Conservation (phyloP, 306 rosid genomes). For the Rosa rugosa region DNA sequence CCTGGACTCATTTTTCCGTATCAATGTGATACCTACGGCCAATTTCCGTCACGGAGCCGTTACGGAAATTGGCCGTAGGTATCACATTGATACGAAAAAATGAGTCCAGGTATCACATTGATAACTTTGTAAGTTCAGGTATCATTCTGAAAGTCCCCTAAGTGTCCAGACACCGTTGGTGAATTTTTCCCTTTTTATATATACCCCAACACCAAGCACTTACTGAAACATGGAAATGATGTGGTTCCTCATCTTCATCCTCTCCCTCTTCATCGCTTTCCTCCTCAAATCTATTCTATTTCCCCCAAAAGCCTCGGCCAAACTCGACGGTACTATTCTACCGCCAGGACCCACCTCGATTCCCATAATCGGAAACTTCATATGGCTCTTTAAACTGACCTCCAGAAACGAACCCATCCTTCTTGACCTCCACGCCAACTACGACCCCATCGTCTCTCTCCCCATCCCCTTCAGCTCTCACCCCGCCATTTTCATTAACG, state of each 20-base stretch:
- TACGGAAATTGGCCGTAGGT: too few species aligned
- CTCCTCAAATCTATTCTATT: not conserved
- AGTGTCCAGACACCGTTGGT: too few species aligned
- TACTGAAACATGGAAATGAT: not conserved
- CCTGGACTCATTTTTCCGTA: too few species aligned
- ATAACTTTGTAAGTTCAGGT: too few species aligned
- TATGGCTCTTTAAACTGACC: constrained; percentile 9
- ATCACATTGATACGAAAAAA: too few species aligned
- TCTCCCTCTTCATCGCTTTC: not conserved
- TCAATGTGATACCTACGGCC: too few species aligned
- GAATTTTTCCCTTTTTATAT: too few species aligned
- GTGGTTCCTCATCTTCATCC: constrained; percentile 4
- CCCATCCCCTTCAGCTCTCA: constrained; percentile 4
- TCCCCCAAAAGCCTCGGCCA: not conserved
- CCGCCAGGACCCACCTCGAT: constrained; percentile 19
- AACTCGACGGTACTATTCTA: not conserved
- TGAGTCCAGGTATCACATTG: too few species aligned
- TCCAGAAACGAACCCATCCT: constrained; percentile 14
- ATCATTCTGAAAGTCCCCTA: too few species aligned
- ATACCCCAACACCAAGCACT: not conserved
- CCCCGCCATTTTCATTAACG: constrained; percentile 18
- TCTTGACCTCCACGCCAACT: constrained; percentile 18
- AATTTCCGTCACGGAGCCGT: too few species aligned
- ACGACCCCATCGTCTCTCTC: constrained; percentile 25
- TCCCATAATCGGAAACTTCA: constrained; percentile 9